Evolutionary conservation across 2,329 filamentous ascomycete species (phyloP).

Genomic region (Lasiodiplodia theobromae): DNA sequence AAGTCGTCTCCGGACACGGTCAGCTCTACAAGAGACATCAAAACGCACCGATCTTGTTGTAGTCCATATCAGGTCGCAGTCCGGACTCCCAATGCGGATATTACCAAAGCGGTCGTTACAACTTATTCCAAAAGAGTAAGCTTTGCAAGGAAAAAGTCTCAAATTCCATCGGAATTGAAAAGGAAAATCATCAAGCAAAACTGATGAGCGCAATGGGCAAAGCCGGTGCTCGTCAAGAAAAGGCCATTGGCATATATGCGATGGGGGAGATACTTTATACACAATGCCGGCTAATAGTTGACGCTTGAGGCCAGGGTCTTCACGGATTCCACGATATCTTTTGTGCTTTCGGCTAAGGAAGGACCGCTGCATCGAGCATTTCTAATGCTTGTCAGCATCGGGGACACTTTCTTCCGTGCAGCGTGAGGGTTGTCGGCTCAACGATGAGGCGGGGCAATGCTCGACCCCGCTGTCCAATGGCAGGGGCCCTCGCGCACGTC

Average conservation of each 20-base stretch:
- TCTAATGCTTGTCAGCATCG: not conserved
- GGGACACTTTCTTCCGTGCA: conserved; percentile 4
- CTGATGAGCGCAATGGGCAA: too few relatives aligned
- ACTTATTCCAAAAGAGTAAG: not conserved
- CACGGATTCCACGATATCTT: not conserved
- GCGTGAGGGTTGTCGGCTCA: not conserved
- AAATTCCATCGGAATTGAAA: too few relatives aligned
- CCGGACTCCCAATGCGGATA: too few relatives aligned
- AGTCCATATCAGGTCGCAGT: too few relatives aligned
- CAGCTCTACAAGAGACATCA: too few relatives aligned
- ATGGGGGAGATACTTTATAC: not conserved
- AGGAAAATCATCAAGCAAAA: not conserved
- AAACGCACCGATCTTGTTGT: too few relatives aligned
- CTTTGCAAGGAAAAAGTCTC: not conserved
- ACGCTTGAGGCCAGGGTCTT: not conserved
- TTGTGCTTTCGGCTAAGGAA: not conserved
- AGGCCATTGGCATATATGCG: not conserved
- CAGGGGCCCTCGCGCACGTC: conserved; percentile 1
- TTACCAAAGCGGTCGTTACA: not conserved
- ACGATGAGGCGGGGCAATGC: conserved; percentile 11
- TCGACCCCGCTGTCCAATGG: not conserved
- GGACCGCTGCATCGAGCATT: not conserved
- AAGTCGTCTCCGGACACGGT: not conserved
- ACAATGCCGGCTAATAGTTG: conserved; percentile 1
- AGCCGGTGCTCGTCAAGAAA: not conserved